These are phyloP conservation scores for Ogataea pignaliae DNA, from an alignment of 805 yeast species.

Conservation along the genomic window DNA sequence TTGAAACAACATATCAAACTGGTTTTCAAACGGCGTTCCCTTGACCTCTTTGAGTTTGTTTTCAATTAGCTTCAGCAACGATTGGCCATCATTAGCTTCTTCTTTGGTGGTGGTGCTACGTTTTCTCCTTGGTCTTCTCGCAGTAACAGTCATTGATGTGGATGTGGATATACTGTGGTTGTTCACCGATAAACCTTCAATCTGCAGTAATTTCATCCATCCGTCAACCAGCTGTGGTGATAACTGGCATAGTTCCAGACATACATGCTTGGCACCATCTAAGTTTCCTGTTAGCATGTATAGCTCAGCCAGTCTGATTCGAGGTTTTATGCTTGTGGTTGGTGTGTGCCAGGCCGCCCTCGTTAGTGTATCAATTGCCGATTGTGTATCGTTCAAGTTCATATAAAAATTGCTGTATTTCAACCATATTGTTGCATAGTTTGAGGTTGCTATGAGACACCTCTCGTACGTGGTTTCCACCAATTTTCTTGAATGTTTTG, in stretches of 20 bases:
- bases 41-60: slow-evolving; percentile 22
- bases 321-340: slow-evolving; percentile 27
- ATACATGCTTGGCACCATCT: slow-evolving; percentile 34
- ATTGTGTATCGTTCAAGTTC: slow-evolving; percentile 24
- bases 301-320: slow-evolving; percentile 41
- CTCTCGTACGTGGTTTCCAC: slow-evolving; percentile 41
- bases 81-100: too few relatives aligned
- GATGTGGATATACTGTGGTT: too few relatives aligned
- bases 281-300: slow-evolving; percentile 35
- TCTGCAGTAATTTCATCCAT: slow-evolving; percentile 37
- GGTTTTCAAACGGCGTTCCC: slow-evolving; percentile 23
- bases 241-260: slow-evolving; percentile 19
- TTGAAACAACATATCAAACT: slow-evolving; percentile 33
- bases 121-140: too few relatives aligned
- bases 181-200: slow-evolving; percentile 33
- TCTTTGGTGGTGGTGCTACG: too few relatives aligned
- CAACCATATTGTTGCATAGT: slow-evolving; percentile 46
- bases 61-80: slow-evolving; percentile 25
- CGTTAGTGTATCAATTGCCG: slow-evolving; percentile 37
- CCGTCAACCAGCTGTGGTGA: slow-evolving; percentile 34
- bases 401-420: slow-evolving; percentile 42
- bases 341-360: slow-evolving; percentile 31
- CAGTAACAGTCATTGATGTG: too few relatives aligned
- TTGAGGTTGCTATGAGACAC: slow-evolving; percentile 41
- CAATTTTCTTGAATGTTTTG: slow-evolving; percentile 20